Conservation (phyloP, 2,329 filamentous ascomycete genomes). For the Fusarium sp. region DNA sequence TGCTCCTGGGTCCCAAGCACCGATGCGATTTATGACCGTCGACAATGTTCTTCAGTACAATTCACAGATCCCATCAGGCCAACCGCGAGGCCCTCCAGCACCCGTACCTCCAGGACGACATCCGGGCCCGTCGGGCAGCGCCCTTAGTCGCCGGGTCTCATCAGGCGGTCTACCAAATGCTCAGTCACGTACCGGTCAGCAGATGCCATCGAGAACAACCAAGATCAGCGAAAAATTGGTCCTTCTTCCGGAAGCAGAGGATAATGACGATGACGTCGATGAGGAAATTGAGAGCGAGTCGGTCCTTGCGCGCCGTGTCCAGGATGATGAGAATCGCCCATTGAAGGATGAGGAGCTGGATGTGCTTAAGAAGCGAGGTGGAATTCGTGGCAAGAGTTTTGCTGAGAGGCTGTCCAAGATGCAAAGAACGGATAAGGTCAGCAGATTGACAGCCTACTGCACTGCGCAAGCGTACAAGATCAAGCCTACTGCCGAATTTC, state of each 20-base stretch:
- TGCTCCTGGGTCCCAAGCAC: slow-evolving; percentile 49
- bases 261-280: slow-evolving; percentile 65
- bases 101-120: slow-evolving; percentile 52
- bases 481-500: slow-evolving; percentile 86
- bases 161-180: slow-evolving; percentile 56
- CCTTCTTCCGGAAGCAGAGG: slow-evolving; percentile 83
- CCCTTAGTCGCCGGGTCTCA: slow-evolving; percentile 45
- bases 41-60: slow-evolving; percentile 96
- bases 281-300: slow-evolving; percentile 67
- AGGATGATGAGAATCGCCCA: slow-evolving; percentile 72
- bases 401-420: slow-evolving; percentile 92
- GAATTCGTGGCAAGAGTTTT: slow-evolving; percentile 83
- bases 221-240: slow-evolving; percentile 99
- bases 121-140: slow-evolving; percentile 29
- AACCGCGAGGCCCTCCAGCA: slow-evolving; percentile 76
- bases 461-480: slow-evolving; percentile 95
- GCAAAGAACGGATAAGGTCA: slow-evolving; percentile 85
- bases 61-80: slow-evolving; percentile 93
- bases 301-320: slow-evolving; percentile 53
- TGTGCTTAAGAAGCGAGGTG: slow-evolving; percentile 71
- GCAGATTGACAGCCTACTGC: slow-evolving; percentile 94
- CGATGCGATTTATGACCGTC: slow-evolving; percentile 85
- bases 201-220: slow-evolving; percentile 84
- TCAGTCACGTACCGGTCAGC: slow-evolving; percentile 62
- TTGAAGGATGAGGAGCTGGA: slow-evolving; percentile 76